A percentile compares a stretch with the other conserved stretches of the same genome.
Conservation (phyloP, 2,329 filamentous ascomycete genomes). For the Cytospora paraplurivora region DNA sequence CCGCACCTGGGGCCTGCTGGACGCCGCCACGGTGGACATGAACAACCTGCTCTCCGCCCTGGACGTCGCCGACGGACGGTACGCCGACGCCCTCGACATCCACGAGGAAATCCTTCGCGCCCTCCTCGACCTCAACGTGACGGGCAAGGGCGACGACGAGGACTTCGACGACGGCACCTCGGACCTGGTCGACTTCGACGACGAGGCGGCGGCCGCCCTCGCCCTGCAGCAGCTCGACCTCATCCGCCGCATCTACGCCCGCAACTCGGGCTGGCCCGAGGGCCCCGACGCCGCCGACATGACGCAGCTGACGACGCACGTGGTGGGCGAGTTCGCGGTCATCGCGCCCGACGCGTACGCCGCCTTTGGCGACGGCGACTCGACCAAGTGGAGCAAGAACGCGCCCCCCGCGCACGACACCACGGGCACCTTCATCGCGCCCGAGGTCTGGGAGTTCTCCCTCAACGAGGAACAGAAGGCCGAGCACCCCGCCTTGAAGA, state of each 20-base stretch:
- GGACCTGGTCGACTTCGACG: conserved; percentile 28
- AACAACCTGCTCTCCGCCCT: conserved; percentile 29
- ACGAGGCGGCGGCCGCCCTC: conserved; percentile 28
- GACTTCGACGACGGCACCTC: conserved; percentile 24
- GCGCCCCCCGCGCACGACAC: conserved; percentile 22
- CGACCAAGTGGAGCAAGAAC: conserved; percentile 26
- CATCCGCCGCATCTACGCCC: conserved; percentile 28
- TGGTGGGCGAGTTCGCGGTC: conserved; percentile 27
- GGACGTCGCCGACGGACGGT: conserved; percentile 26
- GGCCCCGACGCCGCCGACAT: conserved; percentile 25
- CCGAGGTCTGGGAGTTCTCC: conserved; percentile 28
- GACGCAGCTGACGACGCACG: conserved; percentile 26
- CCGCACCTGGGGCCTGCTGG: conserved; percentile 29
- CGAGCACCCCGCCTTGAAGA: conserved; percentile 26
- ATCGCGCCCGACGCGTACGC: conserved; percentile 25
- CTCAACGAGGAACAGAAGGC: conserved; percentile 27
- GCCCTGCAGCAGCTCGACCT: conserved; percentile 29
- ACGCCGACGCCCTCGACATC: conserved; percentile 27
- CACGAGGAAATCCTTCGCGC: conserved; percentile 29
- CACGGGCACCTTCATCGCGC: conserved; percentile 26
- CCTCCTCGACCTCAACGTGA: conserved; percentile 28
- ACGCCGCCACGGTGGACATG: conserved; percentile 29
- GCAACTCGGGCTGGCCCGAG: conserved; percentile 29
- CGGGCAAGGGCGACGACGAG: conserved; percentile 17
- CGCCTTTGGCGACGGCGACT: conserved; percentile 28